Evolutionary conservation across 495 filamentous ascomycete genomes (phyloP).

Genomic region (Aspergillus cristatus): DNA sequence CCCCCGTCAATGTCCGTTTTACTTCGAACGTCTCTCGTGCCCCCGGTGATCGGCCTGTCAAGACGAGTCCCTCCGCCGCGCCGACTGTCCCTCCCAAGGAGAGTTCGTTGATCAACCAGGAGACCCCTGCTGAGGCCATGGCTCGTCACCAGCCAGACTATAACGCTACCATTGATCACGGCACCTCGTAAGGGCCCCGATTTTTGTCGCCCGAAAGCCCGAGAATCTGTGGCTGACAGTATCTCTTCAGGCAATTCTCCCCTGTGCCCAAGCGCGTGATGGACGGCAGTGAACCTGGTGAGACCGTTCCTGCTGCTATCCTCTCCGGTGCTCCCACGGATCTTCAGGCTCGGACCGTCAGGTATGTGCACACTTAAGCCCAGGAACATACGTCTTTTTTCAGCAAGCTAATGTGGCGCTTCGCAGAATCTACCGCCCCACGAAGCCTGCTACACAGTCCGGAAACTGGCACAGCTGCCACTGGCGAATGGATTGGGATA

Average conservation of each 20-base stretch:
- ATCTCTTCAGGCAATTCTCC: slow-evolving; percentile 64
- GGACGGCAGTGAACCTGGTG: slow-evolving; percentile 79
- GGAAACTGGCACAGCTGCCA: slow-evolving; percentile 70
- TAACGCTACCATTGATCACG: slow-evolving; percentile 64
- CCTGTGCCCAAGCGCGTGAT: slow-evolving; percentile 80
- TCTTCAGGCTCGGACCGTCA: slow-evolving; percentile 84
- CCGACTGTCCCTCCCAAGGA: slow-evolving; percentile 25
- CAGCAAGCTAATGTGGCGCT: slow-evolving; percentile 11
- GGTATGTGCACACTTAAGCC: slow-evolving; percentile 48
- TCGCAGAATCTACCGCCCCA: slow-evolving; percentile 75
- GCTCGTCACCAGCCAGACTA: slow-evolving; percentile 70
- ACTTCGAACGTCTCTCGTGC: slow-evolving; percentile 13
- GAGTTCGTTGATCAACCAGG: slow-evolving; percentile 43
- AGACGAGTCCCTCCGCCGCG: slow-evolving; percentile 33
- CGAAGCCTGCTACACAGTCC: slow-evolving; percentile 91
- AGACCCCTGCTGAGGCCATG: slow-evolving; percentile 42
- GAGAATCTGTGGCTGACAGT: slow-evolving; percentile 14
- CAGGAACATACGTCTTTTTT: background rate
- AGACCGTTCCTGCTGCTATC: slow-evolving; percentile 66
- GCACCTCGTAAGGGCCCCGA: slow-evolving; percentile 59
- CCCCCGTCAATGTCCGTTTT: slow-evolving; percentile 29
- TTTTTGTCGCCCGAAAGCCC: slow-evolving; percentile 1
- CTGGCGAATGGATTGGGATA: slow-evolving; percentile 99
- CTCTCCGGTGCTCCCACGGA: slow-evolving; percentile 91
- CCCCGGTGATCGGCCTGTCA: slow-evolving; percentile 20